Evolutionary conservation across 495 filamentous ascomycete genomes (phyloP).

Genomic region (Talaromyces wortmannii): DNA sequence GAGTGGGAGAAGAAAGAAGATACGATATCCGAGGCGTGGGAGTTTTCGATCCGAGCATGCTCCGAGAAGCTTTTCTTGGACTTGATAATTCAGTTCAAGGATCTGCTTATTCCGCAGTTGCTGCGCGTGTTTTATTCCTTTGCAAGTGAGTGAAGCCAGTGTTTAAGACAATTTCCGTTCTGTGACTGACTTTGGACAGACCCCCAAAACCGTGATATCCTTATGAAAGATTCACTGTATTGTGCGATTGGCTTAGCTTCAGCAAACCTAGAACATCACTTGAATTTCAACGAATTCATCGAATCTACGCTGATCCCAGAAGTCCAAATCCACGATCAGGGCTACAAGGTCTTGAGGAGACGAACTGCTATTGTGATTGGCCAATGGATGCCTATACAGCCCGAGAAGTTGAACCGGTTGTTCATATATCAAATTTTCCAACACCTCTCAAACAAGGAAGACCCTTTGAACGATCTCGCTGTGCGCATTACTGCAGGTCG

Average conservation of each 20-base stretch:
- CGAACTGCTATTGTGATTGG: slow-evolving; percentile 81
- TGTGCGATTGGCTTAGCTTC: slow-evolving; percentile 85
- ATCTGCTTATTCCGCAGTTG: slow-evolving; percentile 66
- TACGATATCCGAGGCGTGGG: slow-evolving; percentile 69
- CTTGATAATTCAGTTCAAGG: slow-evolving; percentile 78
- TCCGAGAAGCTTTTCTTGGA: slow-evolving; percentile 92
- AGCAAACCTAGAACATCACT: slow-evolving; percentile 55
- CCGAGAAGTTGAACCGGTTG: slow-evolving; percentile 52
- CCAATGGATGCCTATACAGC: slow-evolving; percentile 78
- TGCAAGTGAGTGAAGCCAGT: slow-evolving; percentile 41
- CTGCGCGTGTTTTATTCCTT: slow-evolving; percentile 71
- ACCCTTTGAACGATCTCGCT: slow-evolving; percentile 80
- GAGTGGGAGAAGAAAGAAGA: slow-evolving; percentile 88
- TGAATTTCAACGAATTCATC: slow-evolving; percentile 81
- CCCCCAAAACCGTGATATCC: slow-evolving; percentile 57
- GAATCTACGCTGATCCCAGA: slow-evolving; percentile 68
- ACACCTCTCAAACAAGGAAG: slow-evolving; percentile 71
- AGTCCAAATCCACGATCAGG: slow-evolving; percentile 64
- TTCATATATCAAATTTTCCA: slow-evolving; percentile 87
- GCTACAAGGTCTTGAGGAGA: slow-evolving; percentile 81
- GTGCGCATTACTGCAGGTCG: slow-evolving; percentile 87
- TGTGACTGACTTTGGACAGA: slow-evolving; percentile 17
- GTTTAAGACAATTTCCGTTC: neutral
- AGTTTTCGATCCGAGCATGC: slow-evolving; percentile 84
- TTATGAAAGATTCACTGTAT: slow-evolving; percentile 89